Evolutionary conservation across 495 filamentous ascomycete genomes (phyloP).

Genomic region (Aspergillus leporis): DNA sequence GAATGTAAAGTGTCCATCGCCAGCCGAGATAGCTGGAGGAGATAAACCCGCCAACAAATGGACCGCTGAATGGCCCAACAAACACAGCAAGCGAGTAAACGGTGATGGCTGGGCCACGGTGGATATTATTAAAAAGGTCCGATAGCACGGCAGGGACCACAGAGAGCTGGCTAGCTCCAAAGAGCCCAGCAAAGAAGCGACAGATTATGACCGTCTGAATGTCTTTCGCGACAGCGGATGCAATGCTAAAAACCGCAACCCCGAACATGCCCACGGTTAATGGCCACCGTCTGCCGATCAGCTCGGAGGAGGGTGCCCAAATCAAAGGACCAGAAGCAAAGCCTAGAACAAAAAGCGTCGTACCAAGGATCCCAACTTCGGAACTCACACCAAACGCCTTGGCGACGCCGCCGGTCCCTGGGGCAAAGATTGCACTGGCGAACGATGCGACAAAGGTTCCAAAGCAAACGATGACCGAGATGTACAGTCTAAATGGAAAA

Average conservation of each 20-base stretch:
- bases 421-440: constrained; percentile 36
- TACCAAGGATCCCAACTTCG: constrained; percentile 55
- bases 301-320: constrained; percentile 6
- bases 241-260: constrained; percentile 48
- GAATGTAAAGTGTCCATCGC: constrained; percentile 39
- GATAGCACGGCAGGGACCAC: constrained; percentile 40
- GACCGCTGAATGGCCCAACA: constrained; percentile 36
- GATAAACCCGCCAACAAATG: constrained; percentile 39
- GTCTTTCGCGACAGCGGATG: constrained; percentile 53
- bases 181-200: constrained; percentile 42
- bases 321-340: constrained; percentile 5
- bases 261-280: constrained; percentile 44
- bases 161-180: constrained; percentile 39
- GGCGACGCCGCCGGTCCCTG: constrained; percentile 26
- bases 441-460: constrained; percentile 39
- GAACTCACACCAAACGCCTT: constrained; percentile 49
- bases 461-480: constrained; percentile 33
- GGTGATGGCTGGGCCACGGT: constrained; percentile 37
- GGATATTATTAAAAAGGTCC: constrained; percentile 40
- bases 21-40: constrained; percentile 27
- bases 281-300: constrained; percentile 24
- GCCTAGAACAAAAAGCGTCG: constrained; percentile 51
- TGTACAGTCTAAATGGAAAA: constrained; percentile 17
- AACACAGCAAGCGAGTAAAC: constrained; percentile 44
- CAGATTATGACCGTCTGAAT: constrained; percentile 44